Evolutionary conservation across 306 rosid species (phyloP).

Genomic region (Trifolium subterraneum): DNA sequence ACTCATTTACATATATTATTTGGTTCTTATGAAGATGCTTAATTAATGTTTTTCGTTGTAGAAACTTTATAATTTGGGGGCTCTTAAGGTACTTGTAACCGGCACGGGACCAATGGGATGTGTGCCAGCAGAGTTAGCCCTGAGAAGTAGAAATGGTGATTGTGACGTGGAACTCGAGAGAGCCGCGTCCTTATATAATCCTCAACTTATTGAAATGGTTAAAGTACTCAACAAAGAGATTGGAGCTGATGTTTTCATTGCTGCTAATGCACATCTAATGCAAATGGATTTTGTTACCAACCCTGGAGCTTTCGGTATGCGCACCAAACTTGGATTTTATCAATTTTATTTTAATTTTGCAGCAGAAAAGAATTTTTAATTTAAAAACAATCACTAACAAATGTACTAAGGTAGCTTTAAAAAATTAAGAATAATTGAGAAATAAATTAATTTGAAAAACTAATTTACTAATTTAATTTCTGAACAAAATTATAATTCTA

Average conservation of each 20-base stretch:
- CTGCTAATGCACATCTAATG: conserved; percentile 65
- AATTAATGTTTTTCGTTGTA: conserved; percentile 5
- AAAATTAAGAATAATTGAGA: too few relatives aligned
- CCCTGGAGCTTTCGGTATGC: conserved; percentile 66
- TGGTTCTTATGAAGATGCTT: background rate
- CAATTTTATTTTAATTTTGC: background rate
- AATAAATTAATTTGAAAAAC: too few relatives aligned
- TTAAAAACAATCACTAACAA: too few relatives aligned
- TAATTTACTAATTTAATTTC: too few relatives aligned
- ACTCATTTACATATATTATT: too few relatives aligned
- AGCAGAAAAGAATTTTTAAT: too few relatives aligned
- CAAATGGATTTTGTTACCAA: conserved; percentile 63
- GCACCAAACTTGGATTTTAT: background rate
- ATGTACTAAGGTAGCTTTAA: too few relatives aligned
- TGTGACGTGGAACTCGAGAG: conserved; percentile 66
- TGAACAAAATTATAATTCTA: too few relatives aligned
- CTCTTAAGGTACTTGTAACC: conserved; percentile 66
- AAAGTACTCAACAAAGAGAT: conserved; percentile 55
- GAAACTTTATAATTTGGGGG: conserved; percentile 77
- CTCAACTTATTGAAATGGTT: conserved; percentile 62
- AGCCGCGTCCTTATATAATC: conserved; percentile 68
- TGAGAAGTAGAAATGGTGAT: conserved; percentile 57
- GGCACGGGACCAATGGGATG: conserved; percentile 85
- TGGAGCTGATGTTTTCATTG: conserved; percentile 56
- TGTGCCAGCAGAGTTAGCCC: conserved; percentile 75